Percentiles rank a stretch among this genome's conserved stretches.
These are phyloP conservation scores for Botrytis byssoidea DNA, from an alignment of 2,329 filamentous ascomycete genomes.

Conservation along the genomic window DNA sequence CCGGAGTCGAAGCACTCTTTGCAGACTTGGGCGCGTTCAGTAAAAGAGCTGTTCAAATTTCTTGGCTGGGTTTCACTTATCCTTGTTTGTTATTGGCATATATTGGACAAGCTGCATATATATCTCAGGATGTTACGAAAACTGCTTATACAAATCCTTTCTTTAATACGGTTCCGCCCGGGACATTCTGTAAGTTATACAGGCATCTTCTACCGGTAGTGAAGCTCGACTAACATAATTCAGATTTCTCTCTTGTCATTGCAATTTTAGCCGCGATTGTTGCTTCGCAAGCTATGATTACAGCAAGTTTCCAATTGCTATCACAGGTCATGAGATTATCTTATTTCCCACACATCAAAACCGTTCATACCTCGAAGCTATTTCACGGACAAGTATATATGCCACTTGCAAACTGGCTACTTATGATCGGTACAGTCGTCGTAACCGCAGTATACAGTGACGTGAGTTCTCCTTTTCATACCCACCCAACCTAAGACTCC, in stretches of 20 bases:
- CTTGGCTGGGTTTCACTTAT: conserved; percentile 67
- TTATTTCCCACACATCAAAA: conserved; percentile 75
- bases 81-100: conserved; percentile 57
- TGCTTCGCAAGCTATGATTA: conserved; percentile 77
- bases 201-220: not conserved
- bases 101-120: conserved; percentile 69
- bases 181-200: conserved; percentile 53
- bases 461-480: conserved; percentile 41
- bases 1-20: conserved; percentile 76
- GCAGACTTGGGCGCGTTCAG: conserved; percentile 76
- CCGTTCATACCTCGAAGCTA: conserved; percentile 66
- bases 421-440: conserved; percentile 73
- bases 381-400: conserved; percentile 78
- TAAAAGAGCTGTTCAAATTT: conserved; percentile 67
- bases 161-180: conserved; percentile 66
- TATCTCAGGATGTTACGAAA: conserved; percentile 53
- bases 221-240: not conserved
- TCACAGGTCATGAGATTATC: conserved; percentile 65
- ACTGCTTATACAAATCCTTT: conserved; percentile 70
- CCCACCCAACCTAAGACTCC: not conserved
- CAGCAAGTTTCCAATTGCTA: conserved; percentile 67
- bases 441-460: conserved; percentile 74
- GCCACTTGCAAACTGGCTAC: conserved; percentile 71
- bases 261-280: conserved; percentile 71
- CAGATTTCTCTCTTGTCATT: conserved; percentile 61